A percentile compares a stretch with the other conserved stretches of the same genome.
Evolutionary conservation across 2,329 filamentous ascomycete genomes (phyloP).

Genomic region (Exophiala sp.): DNA sequence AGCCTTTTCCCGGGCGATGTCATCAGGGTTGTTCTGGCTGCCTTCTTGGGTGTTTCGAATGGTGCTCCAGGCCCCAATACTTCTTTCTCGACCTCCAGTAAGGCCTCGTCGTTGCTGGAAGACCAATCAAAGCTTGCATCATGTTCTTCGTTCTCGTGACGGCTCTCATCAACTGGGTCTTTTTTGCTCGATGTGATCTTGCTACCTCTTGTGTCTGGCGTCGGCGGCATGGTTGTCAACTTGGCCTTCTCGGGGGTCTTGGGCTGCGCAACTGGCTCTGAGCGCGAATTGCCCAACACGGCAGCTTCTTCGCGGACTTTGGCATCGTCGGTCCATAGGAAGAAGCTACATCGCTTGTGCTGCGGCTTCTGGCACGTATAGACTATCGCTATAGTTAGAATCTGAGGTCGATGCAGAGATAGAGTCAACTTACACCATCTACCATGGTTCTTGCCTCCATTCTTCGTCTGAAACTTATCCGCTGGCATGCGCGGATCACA

Average conservation of each 20-base stretch:
- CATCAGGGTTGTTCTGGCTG: constrained; percentile 32
- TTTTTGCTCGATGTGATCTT: background rate
- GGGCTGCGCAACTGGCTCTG: constrained; percentile 37
- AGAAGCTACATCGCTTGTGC: constrained; percentile 54
- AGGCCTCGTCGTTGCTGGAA: constrained; percentile 34
- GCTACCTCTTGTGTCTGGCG: constrained; percentile 13
- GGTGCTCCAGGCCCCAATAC: constrained; percentile 10
- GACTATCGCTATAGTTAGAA: constrained; percentile 35
- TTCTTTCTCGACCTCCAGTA: constrained; percentile 32
- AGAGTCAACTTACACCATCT: constrained; percentile 45
- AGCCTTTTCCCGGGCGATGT: constrained; percentile 40
- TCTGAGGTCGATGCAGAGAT: background rate
- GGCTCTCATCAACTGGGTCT: background rate
- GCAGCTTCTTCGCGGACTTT: constrained; percentile 50
- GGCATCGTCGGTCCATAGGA: constrained; percentile 60
- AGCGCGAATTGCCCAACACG: constrained; percentile 48
- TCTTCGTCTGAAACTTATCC: constrained; percentile 55
- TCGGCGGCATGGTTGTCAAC: constrained; percentile 11
- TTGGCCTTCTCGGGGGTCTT: constrained; percentile 29
- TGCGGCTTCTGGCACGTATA: constrained; percentile 56
- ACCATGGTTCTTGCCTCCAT: constrained; percentile 55
- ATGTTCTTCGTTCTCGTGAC: constrained; percentile 30
- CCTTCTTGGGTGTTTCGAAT: constrained; percentile 38
- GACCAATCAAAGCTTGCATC: constrained; percentile 40
- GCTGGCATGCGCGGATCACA: constrained; percentile 55